Base-by-base conservation (phyloP, 768 basidiomycete genomes). In the Porphyrellus cyaneotinctus region DNA sequence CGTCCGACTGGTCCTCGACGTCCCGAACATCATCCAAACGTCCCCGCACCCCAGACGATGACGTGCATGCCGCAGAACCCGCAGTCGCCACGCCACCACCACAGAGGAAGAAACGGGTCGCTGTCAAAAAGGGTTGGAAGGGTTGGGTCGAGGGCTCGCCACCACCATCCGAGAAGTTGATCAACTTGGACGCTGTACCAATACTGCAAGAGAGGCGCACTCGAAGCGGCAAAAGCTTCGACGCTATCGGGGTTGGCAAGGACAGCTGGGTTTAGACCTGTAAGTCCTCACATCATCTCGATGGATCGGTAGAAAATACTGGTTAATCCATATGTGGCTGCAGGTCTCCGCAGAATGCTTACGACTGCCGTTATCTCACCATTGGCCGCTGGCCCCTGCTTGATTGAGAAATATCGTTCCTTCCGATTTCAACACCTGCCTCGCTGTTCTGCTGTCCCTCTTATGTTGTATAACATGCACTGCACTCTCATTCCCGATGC, bases 91-190 rank as follows among this genome's bases (percentile, higher is more conserved):
- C 56, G 4, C 24, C 69, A 10, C 65, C 60, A 24, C 72, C 63
- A n/a, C 77, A 78, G 41, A 79, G 76, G 67, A 88, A 81, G 74
- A 84, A 85, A 59, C 73, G 78, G 39, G 77, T 84, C 20, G 73
- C 79, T 0, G 84, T 79, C 32, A 84, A 78, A 71, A 91, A 91
- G 68, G 89, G 89, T 17, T 91, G 89, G 89, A 91, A 91, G 74
- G 89, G 89, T 35, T 91, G 89, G 89, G 86, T 91, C 20, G 89
- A 90, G 74, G 88, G 88, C 59, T 89, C 88, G 20, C 87, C 87
- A 23, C 82, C 83, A 47, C 86, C 89, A 20, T 88, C 87, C 15
- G 79, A 83, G 61, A 90, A 89, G 68, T 73, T 90, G 47, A 91
- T 91, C 70, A 90, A 90, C 63, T 77, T 91, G 55, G 89, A 91